A percentile compares a stretch with the other conserved stretches of the same genome.
phyloP scores from a whole-genome alignment of 208 protist species.

The Trypanosomatidae sp. region DNA sequence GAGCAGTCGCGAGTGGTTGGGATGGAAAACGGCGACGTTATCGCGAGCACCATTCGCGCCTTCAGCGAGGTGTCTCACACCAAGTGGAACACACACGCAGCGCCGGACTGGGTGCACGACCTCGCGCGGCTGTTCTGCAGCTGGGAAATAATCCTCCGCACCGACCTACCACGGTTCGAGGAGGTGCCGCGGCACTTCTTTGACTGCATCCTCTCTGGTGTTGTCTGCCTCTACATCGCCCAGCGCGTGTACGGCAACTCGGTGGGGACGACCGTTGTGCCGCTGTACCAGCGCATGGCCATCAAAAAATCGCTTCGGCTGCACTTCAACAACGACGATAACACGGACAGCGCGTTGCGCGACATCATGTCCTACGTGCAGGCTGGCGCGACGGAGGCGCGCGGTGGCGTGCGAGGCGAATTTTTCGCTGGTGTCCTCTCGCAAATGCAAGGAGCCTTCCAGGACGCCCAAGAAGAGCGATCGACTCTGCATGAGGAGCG shows the following conservation, averaged over 20 bases:
- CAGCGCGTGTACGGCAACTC: constrained; percentile 68
- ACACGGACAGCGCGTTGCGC: constrained; percentile 48
- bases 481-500: constrained; percentile 63
- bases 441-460: constrained; percentile 85
- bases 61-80: constrained; percentile 56
- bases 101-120: constrained; percentile 83
- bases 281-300: constrained; percentile 33
- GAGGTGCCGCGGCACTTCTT: constrained; percentile 87
- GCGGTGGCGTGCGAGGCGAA: constrained; percentile 45
- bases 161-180: constrained; percentile 63
- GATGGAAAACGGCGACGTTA: constrained; percentile 51
- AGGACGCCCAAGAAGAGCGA: constrained; percentile 32
- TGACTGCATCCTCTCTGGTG: constrained; percentile 73
- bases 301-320: constrained; percentile 52
- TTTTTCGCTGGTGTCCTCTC: constrained; percentile 80
- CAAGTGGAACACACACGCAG: constrained; percentile 44
- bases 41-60: constrained; percentile 43
- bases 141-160: constrained; percentile 86
- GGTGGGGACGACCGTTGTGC: constrained; percentile 43
- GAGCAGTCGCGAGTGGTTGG: constrained; percentile 30
- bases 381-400: constrained; percentile 16
- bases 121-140: constrained; percentile 83
- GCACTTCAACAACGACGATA: constrained; percentile 80
- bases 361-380: constrained; percentile 80
- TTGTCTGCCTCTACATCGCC: constrained; percentile 62